Base-by-base conservation (phyloP, 2,329 filamentous ascomycete species). In the Magnaporthiopsis poae region DNA sequence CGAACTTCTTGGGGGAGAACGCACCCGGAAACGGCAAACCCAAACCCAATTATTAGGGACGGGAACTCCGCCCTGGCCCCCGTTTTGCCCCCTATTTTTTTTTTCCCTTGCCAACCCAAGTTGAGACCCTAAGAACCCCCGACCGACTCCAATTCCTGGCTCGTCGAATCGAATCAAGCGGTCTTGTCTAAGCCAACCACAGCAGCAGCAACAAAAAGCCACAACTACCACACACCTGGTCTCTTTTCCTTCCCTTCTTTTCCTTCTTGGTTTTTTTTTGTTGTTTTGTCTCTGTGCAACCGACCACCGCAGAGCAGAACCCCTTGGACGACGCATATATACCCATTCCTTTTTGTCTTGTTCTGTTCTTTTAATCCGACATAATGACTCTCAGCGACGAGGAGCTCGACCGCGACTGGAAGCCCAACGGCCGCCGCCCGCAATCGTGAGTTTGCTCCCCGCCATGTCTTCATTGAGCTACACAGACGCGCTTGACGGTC, bases 401-500 rank as follows among this genome's bases (percentile, higher is more conserved):
- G 71, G 88, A 91, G 75, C 84, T 90, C 74, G 87, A 91, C 75
- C 85, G 85, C 74, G 88, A 91, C 79, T 94, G 90, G 90, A 87
- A 92, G 84, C 89, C 90, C 72, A 93, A 81, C 75, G 86, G 84
- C 74, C 84, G 84, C 74, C 89, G 91, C 70, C 91, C 91, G 71
- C 90, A 94, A 80, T 95, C 91, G 91, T 95, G 82, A 77, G 91
- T 86, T 67, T 67, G 70, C 36, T 29, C 31, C 64, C 13, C 35
- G 18, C 46, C n/a, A 18, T 56, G 7, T 56, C 18, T 56, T 52
- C 21, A 2, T 52, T 52, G 39, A 21, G 15, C 35, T 12, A 36
- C 11, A 3, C 11, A 36, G 35, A 1, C 35, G 35, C 35, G 3
- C 7, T 3, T 21, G 18, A 3, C 15, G 39, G 39, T 21, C n/a